A percentile compares a stretch with the other conserved stretches of the same genome.
Evolutionary conservation across 352 stramenopile genomes (phyloP).

Genomic region (Ophiocytium majus): DNA sequence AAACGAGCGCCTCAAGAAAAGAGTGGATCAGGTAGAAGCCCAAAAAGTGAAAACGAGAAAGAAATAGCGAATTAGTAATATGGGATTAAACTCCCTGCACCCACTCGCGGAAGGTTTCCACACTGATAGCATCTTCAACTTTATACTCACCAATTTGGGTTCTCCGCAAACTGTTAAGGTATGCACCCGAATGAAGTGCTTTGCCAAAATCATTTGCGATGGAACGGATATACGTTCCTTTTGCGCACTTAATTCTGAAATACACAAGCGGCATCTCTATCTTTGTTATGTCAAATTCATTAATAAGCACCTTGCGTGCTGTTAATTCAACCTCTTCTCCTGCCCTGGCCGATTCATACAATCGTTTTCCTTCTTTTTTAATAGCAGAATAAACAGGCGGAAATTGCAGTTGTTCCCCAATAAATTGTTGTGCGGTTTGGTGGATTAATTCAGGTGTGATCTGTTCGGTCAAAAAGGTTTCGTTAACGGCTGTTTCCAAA

Average conservation of each 20-base stretch:
- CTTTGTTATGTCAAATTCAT: not conserved
- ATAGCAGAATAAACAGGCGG: not conserved
- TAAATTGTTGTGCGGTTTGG: not conserved
- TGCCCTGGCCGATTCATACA: not conserved
- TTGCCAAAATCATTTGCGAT: not conserved
- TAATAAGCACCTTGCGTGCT: not conserved
- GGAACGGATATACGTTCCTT: not conserved
- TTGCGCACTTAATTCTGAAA: conserved; percentile 14
- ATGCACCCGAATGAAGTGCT: not conserved
- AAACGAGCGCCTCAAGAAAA: too few relatives aligned
- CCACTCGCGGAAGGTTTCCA: too few relatives aligned
- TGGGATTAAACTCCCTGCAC: too few relatives aligned
- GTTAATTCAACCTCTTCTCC: conserved; percentile 3
- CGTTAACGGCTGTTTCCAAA: conserved; percentile 1
- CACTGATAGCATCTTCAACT: not conserved
- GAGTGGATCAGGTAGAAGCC: too few relatives aligned
- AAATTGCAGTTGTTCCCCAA: not conserved
- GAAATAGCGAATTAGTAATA: too few relatives aligned
- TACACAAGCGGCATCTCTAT: not conserved
- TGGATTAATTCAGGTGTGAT: conserved; percentile 5
- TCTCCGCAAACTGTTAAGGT: not conserved
- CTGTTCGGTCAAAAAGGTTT: not conserved
- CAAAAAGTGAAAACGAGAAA: too few relatives aligned
- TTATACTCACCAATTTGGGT: not conserved
- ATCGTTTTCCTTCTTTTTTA: not conserved